Evolutionary conservation across 306 rosid genomes (phyloP), one percentile per base, ranked within the genome.

Genomic region (Citrullus mucosospermus): DNA sequence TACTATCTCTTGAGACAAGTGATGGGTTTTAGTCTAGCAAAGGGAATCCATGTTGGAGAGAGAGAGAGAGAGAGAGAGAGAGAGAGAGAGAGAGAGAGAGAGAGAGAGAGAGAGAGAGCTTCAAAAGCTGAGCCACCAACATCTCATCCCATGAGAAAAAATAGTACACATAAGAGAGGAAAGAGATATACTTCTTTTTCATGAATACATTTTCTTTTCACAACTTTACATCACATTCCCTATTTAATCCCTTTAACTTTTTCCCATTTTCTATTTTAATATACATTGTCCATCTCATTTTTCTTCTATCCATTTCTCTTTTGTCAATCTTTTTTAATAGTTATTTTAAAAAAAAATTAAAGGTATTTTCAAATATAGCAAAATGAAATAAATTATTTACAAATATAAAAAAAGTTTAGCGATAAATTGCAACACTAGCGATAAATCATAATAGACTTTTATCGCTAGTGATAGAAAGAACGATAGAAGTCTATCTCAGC

Each of bases 11-110:
- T 80, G 94, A 91, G 85, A 83, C 88, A 86, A 86, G 97, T 86
- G 96, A 88, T 60, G 91, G 89, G 91, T 78, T 89, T 84, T 80
- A 82, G 77, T 78, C 82, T 83, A 85, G 78, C 90, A 88, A 80
- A 84, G 90, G 86, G 98, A 91, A 91, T 93, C 93, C 87, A 84
- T 87, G 88, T 88, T 88, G 88, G 87, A n/a, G n/a, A n/a, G n/a
- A n/a, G n/a, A n/a, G n/a, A n/a, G 22, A 22, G 22, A 22, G 28
- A 25, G 28, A 25, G 28, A 25, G 28, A 25, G 28, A 25, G 85
- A 8, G 30, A 69, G 72, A 66, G 75, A 69, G 20, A 66, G 32
- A 22, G 38, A 90, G 87, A 25, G 28, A 25, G 28, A 25, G 28
- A 25, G 28, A 25, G 85, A 8, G 30, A 69, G 72, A 66, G 75